phyloP scores from a whole-genome alignment of 352 stramenopile species.

The Globisporangium polare region DNA sequence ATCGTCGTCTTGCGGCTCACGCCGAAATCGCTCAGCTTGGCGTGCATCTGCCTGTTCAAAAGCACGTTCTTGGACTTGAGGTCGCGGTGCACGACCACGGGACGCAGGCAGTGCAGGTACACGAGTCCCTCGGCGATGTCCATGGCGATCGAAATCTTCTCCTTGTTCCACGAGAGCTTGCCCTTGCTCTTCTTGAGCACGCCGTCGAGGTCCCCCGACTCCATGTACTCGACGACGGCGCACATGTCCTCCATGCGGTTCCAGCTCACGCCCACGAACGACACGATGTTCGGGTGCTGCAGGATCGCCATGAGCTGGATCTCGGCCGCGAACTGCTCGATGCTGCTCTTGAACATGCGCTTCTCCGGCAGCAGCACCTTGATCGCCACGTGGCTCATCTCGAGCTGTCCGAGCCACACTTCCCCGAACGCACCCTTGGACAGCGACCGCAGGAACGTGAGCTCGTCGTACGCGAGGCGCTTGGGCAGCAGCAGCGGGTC shows the following conservation, averaged over 20 bases:
- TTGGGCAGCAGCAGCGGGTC: conserved; percentile 46
- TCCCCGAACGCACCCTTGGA: conserved; percentile 72
- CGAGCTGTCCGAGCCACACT: conserved; percentile 62
- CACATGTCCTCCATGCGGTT: conserved; percentile 61
- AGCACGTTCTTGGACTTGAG: conserved; percentile 88
- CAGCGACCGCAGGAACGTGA: conserved; percentile 60
- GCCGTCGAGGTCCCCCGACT: conserved; percentile 57
- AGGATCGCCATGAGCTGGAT: conserved; percentile 69
- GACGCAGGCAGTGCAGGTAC: conserved; percentile 76
- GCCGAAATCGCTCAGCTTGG: conserved; percentile 88
- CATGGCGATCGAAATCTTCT: conserved; percentile 82
- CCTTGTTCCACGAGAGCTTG: conserved; percentile 54
- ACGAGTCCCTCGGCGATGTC: conserved; percentile 78
- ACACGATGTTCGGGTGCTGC: conserved; percentile 75
- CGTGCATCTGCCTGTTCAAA: conserved; percentile 55
- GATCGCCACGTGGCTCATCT: conserved; percentile 69
- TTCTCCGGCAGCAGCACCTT: conserved; percentile 68
- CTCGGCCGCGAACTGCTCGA: conserved; percentile 71
- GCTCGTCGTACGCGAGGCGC: conserved; percentile 56
- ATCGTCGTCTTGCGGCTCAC: conserved; percentile 68
- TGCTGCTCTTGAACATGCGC: conserved; percentile 34
- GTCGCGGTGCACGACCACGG: conserved; percentile 79
- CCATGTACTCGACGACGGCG: conserved; percentile 79
- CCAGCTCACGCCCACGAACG: conserved; percentile 72
- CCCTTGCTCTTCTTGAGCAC: conserved; percentile 52